These are phyloP conservation scores for Eremothecium sinecaudum DNA, from an alignment of 1,139 yeast species.

Conservation along the genomic window DNA sequence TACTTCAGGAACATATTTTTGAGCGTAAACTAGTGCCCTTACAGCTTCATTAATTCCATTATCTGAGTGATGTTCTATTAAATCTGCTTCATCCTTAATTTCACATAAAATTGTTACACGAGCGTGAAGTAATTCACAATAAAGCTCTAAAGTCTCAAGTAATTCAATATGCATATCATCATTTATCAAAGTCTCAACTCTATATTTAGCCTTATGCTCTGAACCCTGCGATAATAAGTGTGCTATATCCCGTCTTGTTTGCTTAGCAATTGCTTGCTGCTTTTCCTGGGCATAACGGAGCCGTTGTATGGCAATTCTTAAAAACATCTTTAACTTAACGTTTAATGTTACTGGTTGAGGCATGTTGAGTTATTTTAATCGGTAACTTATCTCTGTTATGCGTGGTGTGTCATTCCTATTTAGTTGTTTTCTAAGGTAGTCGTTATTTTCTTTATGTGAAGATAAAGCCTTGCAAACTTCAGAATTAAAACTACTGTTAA, in stretches of 20 bases:
- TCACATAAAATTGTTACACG: slow-evolving; percentile 46
- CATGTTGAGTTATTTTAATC: slow-evolving; percentile 1
- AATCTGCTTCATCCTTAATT: slow-evolving; percentile 27
- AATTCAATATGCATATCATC: slow-evolving; percentile 80
- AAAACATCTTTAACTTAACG: slow-evolving; percentile 53
- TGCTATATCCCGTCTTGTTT: slow-evolving; percentile 64
- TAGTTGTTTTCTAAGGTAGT: not conserved
- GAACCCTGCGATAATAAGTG: slow-evolving; percentile 61
- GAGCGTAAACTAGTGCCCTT: slow-evolving; percentile 57
- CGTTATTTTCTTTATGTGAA: too few species aligned
- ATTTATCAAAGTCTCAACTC: slow-evolving; percentile 78
- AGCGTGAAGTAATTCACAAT: slow-evolving; percentile 76
- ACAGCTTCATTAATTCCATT: slow-evolving; percentile 54
- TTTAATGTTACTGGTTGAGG: slow-evolving; percentile 6
- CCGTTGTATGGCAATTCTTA: slow-evolving; percentile 75
- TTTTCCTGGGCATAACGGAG: slow-evolving; percentile 74
- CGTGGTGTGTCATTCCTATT: not conserved
- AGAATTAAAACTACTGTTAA: too few species aligned
- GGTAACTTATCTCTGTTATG: not conserved
- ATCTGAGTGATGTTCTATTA: slow-evolving; percentile 24
- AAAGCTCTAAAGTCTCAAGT: slow-evolving; percentile 68
- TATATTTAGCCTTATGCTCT: slow-evolving; percentile 72
- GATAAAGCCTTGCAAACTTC: too few species aligned
- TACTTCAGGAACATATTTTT: slow-evolving; percentile 58
- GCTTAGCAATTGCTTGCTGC: slow-evolving; percentile 73